Percentiles rank a stretch among this genome's conserved stretches.
These are phyloP conservation scores for Myxozyma mucilagina DNA, from an alignment of 805 yeast genomes.

Conservation along the genomic window DNA sequence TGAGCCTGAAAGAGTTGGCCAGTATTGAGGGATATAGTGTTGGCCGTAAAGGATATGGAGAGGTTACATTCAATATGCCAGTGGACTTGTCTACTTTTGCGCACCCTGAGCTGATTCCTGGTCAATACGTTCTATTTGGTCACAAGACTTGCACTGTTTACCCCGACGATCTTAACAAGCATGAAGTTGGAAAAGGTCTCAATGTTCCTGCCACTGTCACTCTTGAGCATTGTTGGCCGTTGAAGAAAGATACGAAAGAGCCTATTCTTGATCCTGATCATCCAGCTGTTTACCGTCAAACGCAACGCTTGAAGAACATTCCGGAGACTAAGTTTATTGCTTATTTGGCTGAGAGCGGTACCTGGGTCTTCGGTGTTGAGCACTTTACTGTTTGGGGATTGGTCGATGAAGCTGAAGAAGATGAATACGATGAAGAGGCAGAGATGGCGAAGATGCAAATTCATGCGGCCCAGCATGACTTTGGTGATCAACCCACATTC, in stretches of 20 bases:
- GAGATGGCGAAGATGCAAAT: slow-evolving; percentile 37
- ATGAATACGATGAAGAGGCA: slow-evolving; percentile 49
- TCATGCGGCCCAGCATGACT: background rate
- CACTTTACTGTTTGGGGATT: slow-evolving; percentile 97
- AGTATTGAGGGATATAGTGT: slow-evolving; percentile 64
- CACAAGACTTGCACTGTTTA: slow-evolving; percentile 65
- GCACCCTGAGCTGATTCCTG: slow-evolving; percentile 62
- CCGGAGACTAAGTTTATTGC: slow-evolving; percentile 64
- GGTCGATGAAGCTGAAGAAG: slow-evolving; percentile 58
- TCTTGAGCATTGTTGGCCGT: slow-evolving; percentile 77
- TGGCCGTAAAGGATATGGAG: slow-evolving; percentile 79
- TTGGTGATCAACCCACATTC: background rate
- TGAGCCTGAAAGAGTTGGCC: slow-evolving; percentile 64
- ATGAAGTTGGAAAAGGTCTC: slow-evolving; percentile 77
- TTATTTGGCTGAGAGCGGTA: slow-evolving; percentile 68
- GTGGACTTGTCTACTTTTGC: slow-evolving; percentile 77
- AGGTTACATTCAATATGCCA: slow-evolving; percentile 72
- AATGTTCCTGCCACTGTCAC: slow-evolving; percentile 74
- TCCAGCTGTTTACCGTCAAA: slow-evolving; percentile 66
- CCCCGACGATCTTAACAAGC: slow-evolving; percentile 63
- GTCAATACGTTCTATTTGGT: slow-evolving; percentile 62
- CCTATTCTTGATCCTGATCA: slow-evolving; percentile 78
- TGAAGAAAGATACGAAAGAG: slow-evolving; percentile 66
- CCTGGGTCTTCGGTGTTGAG: slow-evolving; percentile 48
- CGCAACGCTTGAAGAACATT: slow-evolving; percentile 61